Percentiles rank a stretch among this genome's conserved stretches.
Conservation (phyloP, 1,139 yeast species). For the Taphrina communis region DNA sequence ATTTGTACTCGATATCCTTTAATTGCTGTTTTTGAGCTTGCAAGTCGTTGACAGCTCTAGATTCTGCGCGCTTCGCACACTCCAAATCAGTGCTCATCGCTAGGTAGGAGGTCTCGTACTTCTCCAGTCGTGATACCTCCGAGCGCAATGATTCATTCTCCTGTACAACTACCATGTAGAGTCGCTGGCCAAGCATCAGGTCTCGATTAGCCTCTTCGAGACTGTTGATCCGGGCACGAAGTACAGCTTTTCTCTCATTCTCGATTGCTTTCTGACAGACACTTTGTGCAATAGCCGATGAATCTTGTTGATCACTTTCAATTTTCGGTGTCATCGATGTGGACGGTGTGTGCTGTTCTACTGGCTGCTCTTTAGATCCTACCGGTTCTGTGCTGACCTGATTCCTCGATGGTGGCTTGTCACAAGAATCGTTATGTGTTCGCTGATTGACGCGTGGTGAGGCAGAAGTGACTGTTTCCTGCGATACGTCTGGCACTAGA, state of each 20-base stretch:
- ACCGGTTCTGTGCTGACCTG: too few relatives aligned
- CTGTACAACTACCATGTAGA: too few relatives aligned
- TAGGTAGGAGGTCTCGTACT: not conserved
- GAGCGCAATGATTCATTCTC: not conserved
- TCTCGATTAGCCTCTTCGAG: slow-evolving; percentile 1
- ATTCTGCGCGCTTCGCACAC: slow-evolving; percentile 4
- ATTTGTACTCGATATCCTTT: not conserved
- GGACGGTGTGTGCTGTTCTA: too few relatives aligned
- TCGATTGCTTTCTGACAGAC: not conserved
- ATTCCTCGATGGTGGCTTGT: too few relatives aligned
- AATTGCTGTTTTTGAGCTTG: not conserved
- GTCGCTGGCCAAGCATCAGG: not conserved
- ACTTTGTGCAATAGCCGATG: not conserved
- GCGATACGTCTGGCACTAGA: not conserved
- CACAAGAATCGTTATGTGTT: too few relatives aligned
- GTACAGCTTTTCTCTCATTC: not conserved
- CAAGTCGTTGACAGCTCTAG: not conserved
- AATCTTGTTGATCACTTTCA: too few relatives aligned
- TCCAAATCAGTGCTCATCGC: slow-evolving; percentile 8
- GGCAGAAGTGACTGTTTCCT: too few relatives aligned
- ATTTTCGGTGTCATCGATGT: too few relatives aligned
- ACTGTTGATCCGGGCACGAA: not conserved
- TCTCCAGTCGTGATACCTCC: not conserved
- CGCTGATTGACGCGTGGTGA: too few relatives aligned
- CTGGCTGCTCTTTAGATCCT: too few relatives aligned